A percentile compares a stretch with the other conserved stretches of the same genome.
Conservation (phyloP, 2,329 filamentous ascomycete species). For the Colletotrichum sp. region DNA sequence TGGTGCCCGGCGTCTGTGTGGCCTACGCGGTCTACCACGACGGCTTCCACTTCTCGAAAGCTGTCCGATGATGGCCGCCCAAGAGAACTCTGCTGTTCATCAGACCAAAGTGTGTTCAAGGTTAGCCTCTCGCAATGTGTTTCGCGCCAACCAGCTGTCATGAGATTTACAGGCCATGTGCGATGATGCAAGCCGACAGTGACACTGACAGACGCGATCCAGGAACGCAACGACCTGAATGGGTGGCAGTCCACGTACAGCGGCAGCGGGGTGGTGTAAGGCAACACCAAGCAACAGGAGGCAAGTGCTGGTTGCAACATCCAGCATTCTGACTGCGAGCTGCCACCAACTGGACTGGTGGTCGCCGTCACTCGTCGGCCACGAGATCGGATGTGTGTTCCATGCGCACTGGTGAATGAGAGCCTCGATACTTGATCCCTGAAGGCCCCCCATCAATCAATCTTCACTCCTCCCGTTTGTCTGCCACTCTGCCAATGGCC, state of each 20-base stretch:
- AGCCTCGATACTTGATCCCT: conserved; percentile 8
- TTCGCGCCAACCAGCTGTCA: background rate
- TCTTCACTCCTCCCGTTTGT: background rate
- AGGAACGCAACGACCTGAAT: background rate
- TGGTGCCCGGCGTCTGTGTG: background rate
- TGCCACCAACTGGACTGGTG: no score
- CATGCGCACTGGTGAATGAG: background rate
- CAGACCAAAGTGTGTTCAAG: background rate
- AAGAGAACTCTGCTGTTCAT: background rate
- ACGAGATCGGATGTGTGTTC: no score
- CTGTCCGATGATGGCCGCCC: background rate
- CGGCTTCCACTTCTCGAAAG: background rate
- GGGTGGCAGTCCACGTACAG: background rate
- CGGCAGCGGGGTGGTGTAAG: background rate
- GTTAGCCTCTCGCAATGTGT: background rate
- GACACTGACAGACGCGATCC: background rate
- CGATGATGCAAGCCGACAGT: background rate
- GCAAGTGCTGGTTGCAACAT: background rate
- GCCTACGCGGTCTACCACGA: background rate
- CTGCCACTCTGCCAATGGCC: background rate
- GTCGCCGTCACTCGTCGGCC: background rate
- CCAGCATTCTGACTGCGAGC: background rate
- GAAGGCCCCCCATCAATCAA: background rate
- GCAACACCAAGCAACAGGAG: background rate
- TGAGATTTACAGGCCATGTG: background rate